Base-by-base conservation (phyloP, 1,139 yeast species). In the Wickerhamomyces sp. region DNA sequence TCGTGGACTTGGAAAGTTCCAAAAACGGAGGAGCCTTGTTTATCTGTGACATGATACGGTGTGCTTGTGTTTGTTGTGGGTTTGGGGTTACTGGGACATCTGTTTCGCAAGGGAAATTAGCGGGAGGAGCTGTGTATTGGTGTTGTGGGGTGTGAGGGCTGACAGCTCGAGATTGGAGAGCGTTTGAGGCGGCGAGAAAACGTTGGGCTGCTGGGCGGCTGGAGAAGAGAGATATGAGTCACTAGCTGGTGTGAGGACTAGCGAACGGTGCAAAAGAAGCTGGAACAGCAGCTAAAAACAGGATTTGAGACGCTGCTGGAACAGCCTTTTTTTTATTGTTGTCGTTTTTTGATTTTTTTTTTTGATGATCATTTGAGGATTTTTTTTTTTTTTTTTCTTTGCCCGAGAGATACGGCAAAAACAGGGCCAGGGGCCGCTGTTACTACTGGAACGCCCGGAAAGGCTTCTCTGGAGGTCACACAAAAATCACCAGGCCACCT, bases 1-100 rank as follows among this genome's bases (percentile, higher is more conserved):
- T 43, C 2, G 64, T 59, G 11, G 59, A 51, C 20, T 52, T 47
- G 6, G 66, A 61, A 12, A 62, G 48, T 45, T 63, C 66, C 32
- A 63, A 41, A 39, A 62, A 63, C 3, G 66, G 66, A 24, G 64
- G 61, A 23, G 62, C 54, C 37, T 48, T 57, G 38, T 55, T 55
- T 21, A 49, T 46, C 30, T 40, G 39, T 29, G 42, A 39, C 42
- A 39, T 39, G 7, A 17, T 31, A 26, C n/a, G 26, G 24, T 19
- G 7, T 19, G 9, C 21, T 19, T 19, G 7, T 19, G 10, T 19
- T n/a, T n/a, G n/a, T n/a, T n/a, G n/a, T n/a, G n/a, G n/a, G n/a
- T n/a, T n/a, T n/a, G n/a, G n/a, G n/a, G n/a, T n/a, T n/a, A n/a
- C n/a, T n/a, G n/a, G n/a, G n/a, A n/a, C n/a, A n/a, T n/a, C n/a